Conservation (phyloP, 345 rosid genomes). For the Salix viminalis region DNA sequence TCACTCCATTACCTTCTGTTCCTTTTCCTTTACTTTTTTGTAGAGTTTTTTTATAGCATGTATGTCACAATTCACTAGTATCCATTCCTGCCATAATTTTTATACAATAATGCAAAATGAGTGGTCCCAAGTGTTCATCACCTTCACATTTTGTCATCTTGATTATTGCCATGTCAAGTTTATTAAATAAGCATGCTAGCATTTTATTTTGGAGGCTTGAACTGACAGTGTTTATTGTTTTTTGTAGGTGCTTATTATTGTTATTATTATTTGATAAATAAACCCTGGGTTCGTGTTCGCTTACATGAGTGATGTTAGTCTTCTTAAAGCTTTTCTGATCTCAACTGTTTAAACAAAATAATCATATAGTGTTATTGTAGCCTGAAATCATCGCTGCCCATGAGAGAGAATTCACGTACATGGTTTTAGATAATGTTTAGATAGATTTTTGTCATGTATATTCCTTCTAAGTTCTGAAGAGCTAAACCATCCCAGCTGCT, state of each 20-base stretch:
- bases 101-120: not conserved
- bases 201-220: not conserved
- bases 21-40: not conserved
- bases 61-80: not conserved
- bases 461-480: not conserved
- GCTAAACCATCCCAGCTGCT: not conserved
- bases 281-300: not conserved
- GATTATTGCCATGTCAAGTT: not conserved
- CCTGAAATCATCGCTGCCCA: not conserved
- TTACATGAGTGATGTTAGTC: not conserved
- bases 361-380: not conserved
- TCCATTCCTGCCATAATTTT: not conserved
- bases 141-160: not conserved
- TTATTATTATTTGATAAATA: not conserved
- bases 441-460: not conserved
- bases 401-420: not conserved
- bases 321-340: not conserved
- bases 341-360: not conserved
- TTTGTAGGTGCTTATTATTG: not conserved
- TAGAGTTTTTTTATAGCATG: not conserved
- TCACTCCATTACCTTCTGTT: not conserved
- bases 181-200: not conserved
- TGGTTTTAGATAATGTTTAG: not conserved
- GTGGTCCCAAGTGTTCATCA: not conserved
- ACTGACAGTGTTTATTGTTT: not conserved